These are phyloP conservation scores for Rhexocercosporidium sp. DNA, from an alignment of 2,329 filamentous ascomycete genomes.

Conservation along the genomic window DNA sequence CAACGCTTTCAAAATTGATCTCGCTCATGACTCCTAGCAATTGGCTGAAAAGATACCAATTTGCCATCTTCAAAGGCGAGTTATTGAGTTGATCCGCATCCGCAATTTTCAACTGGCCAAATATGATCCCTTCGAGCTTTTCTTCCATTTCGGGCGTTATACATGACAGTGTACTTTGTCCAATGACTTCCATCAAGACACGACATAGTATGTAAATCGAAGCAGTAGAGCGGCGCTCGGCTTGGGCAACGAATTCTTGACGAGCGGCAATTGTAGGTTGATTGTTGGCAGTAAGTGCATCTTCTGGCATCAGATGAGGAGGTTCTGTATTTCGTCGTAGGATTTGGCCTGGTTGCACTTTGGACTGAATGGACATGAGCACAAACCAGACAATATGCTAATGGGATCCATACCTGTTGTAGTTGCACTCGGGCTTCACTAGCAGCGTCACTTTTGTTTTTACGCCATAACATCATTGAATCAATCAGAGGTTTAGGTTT, in stretches of 20 bases:
- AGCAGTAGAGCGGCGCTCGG: conserved; percentile 88
- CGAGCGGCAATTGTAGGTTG: conserved; percentile 47
- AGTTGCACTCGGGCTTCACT: conserved; percentile 67
- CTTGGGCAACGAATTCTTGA: conserved; percentile 76
- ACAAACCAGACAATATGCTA: background rate
- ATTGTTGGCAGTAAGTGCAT: conserved; percentile 24
- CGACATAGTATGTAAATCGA: conserved; percentile 96
- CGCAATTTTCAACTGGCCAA: conserved; percentile 88
- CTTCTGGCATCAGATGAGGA: conserved; percentile 34
- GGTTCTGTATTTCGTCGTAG: conserved; percentile 79
- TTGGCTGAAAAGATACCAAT: conserved; percentile 94
- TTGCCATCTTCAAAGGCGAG: conserved; percentile 85
- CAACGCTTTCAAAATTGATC: conserved; percentile 85
- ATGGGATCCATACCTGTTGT: conserved; percentile 50
- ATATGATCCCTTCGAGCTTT: conserved; percentile 93
- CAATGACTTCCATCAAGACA: conserved; percentile 91
- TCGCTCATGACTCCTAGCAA: conserved; percentile 96
- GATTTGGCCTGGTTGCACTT: conserved; percentile 45
- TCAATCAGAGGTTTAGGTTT: conserved; percentile 96
- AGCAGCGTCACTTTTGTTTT: conserved; percentile 90
- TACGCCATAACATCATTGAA: conserved; percentile 97
- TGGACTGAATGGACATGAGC: conserved; percentile 29
- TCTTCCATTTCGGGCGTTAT: conserved; percentile 93
- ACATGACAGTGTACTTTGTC: conserved; percentile 80
- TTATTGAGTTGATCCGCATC: conserved; percentile 80